Base-by-base conservation (phyloP, 148 eudicot genomes). In the Chenopodium formosanum region DNA sequence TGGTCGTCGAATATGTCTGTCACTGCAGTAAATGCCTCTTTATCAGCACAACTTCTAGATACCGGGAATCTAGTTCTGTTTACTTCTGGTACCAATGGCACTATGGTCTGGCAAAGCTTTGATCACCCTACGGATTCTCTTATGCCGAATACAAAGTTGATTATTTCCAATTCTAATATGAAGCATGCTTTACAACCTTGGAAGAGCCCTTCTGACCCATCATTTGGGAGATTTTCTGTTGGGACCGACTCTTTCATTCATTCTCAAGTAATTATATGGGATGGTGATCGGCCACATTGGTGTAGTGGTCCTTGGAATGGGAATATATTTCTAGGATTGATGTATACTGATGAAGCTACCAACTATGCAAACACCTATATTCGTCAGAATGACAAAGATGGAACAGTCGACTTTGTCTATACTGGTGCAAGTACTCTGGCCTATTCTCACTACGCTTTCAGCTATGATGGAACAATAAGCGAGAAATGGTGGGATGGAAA, bases 241-340 rank as follows among this genome's bases (percentile, higher is more conserved):
- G 88, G 86, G 25, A 70, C 76, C 13, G 86, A 86, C 80, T 80
- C 86, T 11, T 56, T 80, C 1, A 62, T 65, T 62, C 83, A 80
- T 78, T 40, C 86, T 10, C 86, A 86, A 76, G 75, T 82, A 4
- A 50, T 80, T 62, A 66, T 86, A 3, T 83, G 85, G 85, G 68
- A 83, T 56, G 84, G 84, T 48, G 81, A 78, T 83, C 58, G 70
- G 0, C 73, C 73, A 20, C 34, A 86, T 56, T 86, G 86, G 88
- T 82, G 88, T 29, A 80, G 77, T 78, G 88, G 88, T 17, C 88
- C 88, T 0, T 86, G 86, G 86, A 83, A 86, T 74, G 86, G 86
- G 12, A 83, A 86, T 29, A 83, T 86, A 16, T 86, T 86, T 74
- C 74, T 83, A 23, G 88, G 88, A 77, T 31, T 85, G 52, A 9